A percentile compares a stretch with the other conserved stretches of the same genome.
Evolutionary conservation across 176 grass and related monocot species (phyloP).

Genomic region (Luzula sylvatica): DNA sequence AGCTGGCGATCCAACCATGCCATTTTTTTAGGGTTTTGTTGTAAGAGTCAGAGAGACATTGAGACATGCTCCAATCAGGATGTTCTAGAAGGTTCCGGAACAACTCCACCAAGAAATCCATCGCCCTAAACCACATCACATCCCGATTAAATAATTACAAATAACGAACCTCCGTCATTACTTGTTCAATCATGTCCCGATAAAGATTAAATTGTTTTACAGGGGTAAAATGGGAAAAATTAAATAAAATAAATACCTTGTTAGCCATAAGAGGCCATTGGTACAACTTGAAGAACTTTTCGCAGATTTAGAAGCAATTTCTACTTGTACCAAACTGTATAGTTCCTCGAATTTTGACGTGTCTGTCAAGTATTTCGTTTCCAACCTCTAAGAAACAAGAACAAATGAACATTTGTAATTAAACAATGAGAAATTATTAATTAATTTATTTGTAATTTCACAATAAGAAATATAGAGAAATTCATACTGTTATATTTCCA

Average conservation of each 20-base stretch:
- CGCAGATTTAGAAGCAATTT: conserved; percentile 56
- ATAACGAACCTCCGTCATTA: not conserved
- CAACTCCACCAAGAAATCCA: conserved; percentile 77
- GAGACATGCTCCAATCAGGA: conserved; percentile 58
- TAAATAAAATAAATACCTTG: conserved; percentile 49
- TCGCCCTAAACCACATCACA: conserved; percentile 30
- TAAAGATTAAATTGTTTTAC: not conserved
- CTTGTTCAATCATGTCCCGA: not conserved
- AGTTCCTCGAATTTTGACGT: conserved; percentile 55
- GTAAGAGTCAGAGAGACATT: conserved; percentile 62
- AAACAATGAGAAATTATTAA: not conserved
- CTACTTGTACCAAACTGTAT: conserved; percentile 63
- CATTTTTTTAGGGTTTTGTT: conserved; percentile 74
- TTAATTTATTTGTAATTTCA: too few species aligned
- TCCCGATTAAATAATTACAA: too few species aligned
- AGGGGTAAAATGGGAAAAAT: not conserved
- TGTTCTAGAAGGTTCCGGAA: conserved; percentile 58
- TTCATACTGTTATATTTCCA: conserved; percentile 68
- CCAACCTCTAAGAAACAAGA: conserved; percentile 44
- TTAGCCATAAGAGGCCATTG: conserved; percentile 78
- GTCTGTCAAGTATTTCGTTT: conserved; percentile 57
- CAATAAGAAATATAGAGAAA: not conserved
- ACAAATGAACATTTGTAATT: not conserved
- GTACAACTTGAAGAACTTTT: conserved; percentile 64
- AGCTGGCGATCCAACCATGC: conserved; percentile 75